phyloP scores from a whole-genome alignment of 106 monocot genomes.

The Ottelia alismoides region DNA sequence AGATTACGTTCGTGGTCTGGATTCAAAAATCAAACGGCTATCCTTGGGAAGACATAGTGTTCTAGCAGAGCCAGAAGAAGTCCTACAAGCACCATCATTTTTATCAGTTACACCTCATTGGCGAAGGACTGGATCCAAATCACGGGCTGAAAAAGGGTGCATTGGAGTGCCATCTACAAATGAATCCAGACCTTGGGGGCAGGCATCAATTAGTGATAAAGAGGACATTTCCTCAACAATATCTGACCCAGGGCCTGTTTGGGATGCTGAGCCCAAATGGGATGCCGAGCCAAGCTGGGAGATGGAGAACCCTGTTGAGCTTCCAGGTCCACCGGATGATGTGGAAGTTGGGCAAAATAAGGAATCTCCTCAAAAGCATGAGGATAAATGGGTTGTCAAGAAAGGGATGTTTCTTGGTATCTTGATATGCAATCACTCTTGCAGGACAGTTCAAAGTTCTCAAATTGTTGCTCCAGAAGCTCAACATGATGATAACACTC shows the following conservation, averaged over 20 bases:
- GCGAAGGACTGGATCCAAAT: constrained; percentile 83
- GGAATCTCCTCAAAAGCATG: constrained; percentile 32
- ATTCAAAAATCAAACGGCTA: constrained; percentile 74
- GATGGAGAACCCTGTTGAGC: constrained; percentile 35
- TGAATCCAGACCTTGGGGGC: constrained; percentile 58
- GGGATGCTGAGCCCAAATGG: constrained; percentile 12
- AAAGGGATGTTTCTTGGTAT: constrained; percentile 77
- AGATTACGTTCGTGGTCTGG: constrained; percentile 75
- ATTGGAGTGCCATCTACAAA: constrained; percentile 36
- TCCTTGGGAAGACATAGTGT: constrained; percentile 60
- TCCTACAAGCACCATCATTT: constrained; percentile 58
- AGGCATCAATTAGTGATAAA: constrained; percentile 36
- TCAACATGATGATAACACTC: constrained; percentile 60
- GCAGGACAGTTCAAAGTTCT: constrained; percentile 86
- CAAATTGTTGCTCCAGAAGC: constrained; percentile 86
- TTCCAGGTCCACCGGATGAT: constrained; percentile 35
- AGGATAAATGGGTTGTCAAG: constrained; percentile 68
- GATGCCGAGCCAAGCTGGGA: constrained; percentile 52
- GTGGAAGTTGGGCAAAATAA: constrained; percentile 20
- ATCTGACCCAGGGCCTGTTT: constrained; percentile 65
- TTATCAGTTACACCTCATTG: constrained; percentile 51
- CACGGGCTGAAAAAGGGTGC: constrained; percentile 66
- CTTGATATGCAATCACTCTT: constrained; percentile 83
- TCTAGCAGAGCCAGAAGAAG: constrained; percentile 65
- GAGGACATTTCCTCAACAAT: constrained; percentile 83